Evolutionary conservation across 768 basidiomycete genomes (phyloP), one percentile per base, ranked within the genome.

Genomic region (Russula vinacea): DNA sequence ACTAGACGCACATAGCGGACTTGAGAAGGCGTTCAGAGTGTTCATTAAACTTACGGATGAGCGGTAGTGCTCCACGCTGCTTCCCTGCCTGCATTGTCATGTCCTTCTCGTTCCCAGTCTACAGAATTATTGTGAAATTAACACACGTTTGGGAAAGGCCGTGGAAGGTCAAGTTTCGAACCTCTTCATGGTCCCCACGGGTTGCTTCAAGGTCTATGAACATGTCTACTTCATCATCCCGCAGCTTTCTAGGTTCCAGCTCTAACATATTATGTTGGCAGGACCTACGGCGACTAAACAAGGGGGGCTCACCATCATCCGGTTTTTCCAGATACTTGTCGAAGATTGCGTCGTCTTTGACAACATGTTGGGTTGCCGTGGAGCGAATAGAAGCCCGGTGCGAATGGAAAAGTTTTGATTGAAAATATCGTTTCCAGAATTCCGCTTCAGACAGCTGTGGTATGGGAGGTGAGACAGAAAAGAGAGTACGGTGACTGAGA

Each of bases 391-490:
- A 94, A 10, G 94, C 95, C 16, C 94, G 87, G 74, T 98, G 93
- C 2, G 90, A 88, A 72, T 98, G 92, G 81, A 97, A 98, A 14
- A 99, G 80, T 71, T 90, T 94, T 33, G 94, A 96, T 71, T 92
- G 90, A 74, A 99, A 97, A 78, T 98, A 99, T 54, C 97, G 85
- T 70, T 85, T 88, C 97, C 97, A 99, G 73, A 99, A 99, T 71
- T 91, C 88, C 62, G 86, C 87, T 76, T 98, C 93, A 26, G 87
- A 83, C 53, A 98, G 81, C 94, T 98, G 73, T 26, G 66, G 16
- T 26, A 49, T 50, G 17, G 32, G 42, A 33, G 11, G 54, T 68
- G 59, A 62, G 63, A 58, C 42, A 39, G 10, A 22, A 26, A 32
- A 42, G 16, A 33, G 16, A 26, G 39, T 4, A 47, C n/a, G n/a